phyloP scores from a whole-genome alignment of 1,139 yeast genomes.

The Insectozyma bohioensis region DNA sequence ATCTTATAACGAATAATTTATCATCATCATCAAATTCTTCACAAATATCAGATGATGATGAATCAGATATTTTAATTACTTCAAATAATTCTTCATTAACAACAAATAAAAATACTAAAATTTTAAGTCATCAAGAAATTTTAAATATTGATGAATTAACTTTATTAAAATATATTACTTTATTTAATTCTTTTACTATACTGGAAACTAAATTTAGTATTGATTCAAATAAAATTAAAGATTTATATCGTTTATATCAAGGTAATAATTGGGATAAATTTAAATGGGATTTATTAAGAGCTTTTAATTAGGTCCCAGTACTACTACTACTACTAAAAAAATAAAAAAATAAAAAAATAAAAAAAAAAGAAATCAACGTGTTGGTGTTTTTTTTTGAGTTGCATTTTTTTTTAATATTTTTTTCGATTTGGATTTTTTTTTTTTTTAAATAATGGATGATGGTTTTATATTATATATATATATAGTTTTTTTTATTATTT shows the following conservation, averaged over 20 bases:
- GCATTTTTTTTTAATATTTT: too few relatives aligned
- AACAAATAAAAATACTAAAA: slow-evolving; percentile 1
- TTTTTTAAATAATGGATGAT: too few relatives aligned
- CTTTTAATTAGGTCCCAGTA: too few relatives aligned
- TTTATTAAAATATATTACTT: slow-evolving; percentile 29
- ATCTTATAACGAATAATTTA: neutral
- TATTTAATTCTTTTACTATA: slow-evolving; percentile 28
- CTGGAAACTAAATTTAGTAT: slow-evolving; percentile 19
- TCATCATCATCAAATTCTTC: slow-evolving; percentile 4
- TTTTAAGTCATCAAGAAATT: slow-evolving; percentile 11
- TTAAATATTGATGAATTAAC: slow-evolving; percentile 19
- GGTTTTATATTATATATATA: too few relatives aligned
- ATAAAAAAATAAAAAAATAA: too few relatives aligned
- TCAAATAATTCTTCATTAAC: neutral
- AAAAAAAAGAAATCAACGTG: too few relatives aligned
- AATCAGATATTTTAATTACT: slow-evolving; percentile 1
- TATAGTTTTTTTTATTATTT: too few relatives aligned
- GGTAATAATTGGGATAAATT: slow-evolving; percentile 16
- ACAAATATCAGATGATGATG: slow-evolving; percentile 3
- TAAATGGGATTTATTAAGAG: slow-evolving; percentile 16
- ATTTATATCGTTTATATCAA: slow-evolving; percentile 12
- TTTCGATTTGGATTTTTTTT: too few relatives aligned
- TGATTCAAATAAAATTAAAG: slow-evolving; percentile 20
- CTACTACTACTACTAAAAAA: too few relatives aligned
- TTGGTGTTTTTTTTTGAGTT: too few relatives aligned